Conservation (phyloP, 2,329 filamentous ascomycete genomes). For the Fusarium sp. region DNA sequence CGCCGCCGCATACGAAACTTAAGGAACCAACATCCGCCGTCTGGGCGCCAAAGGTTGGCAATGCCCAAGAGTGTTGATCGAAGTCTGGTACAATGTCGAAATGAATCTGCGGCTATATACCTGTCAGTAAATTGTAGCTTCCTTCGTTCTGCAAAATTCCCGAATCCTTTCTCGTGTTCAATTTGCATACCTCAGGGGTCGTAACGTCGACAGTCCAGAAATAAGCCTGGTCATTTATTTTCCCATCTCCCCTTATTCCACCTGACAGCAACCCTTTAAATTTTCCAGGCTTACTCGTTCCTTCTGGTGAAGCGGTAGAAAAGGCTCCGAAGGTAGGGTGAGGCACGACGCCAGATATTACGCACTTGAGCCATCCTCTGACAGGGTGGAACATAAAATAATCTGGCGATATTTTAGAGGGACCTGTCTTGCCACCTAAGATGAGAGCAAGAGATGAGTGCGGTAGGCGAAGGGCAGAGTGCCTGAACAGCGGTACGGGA, state of each 20-base stretch:
- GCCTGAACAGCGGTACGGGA: conserved; percentile 81
- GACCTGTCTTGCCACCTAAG: conserved; percentile 72
- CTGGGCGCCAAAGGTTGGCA: conserved; percentile 55
- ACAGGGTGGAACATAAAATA: conserved; percentile 68
- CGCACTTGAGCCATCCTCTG: conserved; percentile 64
- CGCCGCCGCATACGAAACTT: conserved; percentile 54
- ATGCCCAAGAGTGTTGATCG: conserved; percentile 6
- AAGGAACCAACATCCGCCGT: conserved; percentile 41
- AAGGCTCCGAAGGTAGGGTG: conserved; percentile 62
- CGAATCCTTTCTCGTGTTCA: not conserved
- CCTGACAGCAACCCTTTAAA: conserved; percentile 77
- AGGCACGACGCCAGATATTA: conserved; percentile 53
- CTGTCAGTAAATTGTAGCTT: conserved; percentile 9
- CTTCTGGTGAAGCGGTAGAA: conserved; percentile 52
- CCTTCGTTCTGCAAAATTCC: not conserved
- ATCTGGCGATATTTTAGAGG: conserved; percentile 63
- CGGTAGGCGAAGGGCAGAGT: conserved; percentile 72
- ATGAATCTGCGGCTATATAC: conserved; percentile 47
- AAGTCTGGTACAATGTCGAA: conserved; percentile 41
- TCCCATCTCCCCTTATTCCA: conserved; percentile 77
- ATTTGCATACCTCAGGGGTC: conserved; percentile 55
- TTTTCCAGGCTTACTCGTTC: conserved; percentile 45
- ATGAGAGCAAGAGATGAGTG: conserved; percentile 69
- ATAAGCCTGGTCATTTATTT: conserved; percentile 74
- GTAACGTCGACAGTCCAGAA: conserved; percentile 71